Conservation (phyloP, 2,329 filamentous ascomycete genomes). For the Atkinsonella texensis region DNA sequence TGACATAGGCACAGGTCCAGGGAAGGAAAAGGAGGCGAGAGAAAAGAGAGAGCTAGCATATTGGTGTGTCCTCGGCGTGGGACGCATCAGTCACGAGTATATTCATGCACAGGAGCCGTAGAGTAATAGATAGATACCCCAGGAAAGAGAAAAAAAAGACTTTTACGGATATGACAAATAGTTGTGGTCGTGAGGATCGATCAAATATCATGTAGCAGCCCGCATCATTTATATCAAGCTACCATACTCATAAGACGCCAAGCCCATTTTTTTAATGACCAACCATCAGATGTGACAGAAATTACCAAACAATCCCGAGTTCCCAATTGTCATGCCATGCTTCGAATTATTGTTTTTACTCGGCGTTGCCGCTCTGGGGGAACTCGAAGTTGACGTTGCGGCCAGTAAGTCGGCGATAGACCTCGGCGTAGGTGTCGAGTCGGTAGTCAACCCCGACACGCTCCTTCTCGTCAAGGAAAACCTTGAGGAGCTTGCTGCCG, state of each 20-base stretch:
- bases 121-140: slow-evolving; percentile 30
- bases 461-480: slow-evolving; percentile 99
- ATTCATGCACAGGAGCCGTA: slow-evolving; percentile 4
- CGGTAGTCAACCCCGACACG: slow-evolving; percentile 98
- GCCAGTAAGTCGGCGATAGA: slow-evolving; percentile 96
- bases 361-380: slow-evolving; percentile 66
- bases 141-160: slow-evolving; percentile 7
- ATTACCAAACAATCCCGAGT: slow-evolving; percentile 14
- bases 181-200: slow-evolving; percentile 12
- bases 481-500: slow-evolving; percentile 96
- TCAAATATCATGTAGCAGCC: slow-evolving; percentile 28
- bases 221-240: slow-evolving; percentile 35
- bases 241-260: slow-evolving; percentile 36
- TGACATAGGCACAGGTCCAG: slow-evolving; percentile 44
- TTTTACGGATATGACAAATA: slow-evolving; percentile 10
- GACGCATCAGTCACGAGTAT: slow-evolving; percentile 52
- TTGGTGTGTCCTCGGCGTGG: slow-evolving; percentile 87
- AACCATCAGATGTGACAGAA: slow-evolving; percentile 23
- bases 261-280: slow-evolving; percentile 26
- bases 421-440: slow-evolving; percentile 98
- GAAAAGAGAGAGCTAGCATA: slow-evolving; percentile 86
- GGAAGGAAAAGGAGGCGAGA: slow-evolving; percentile 47
- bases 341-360: slow-evolving; percentile 40
- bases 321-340: slow-evolving; percentile 6
- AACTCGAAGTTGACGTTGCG: slow-evolving; percentile 98